Evolutionary conservation across 2,329 filamentous ascomycete genomes (phyloP), one percentile per base, ranked within the genome.

Genomic region (Thelonectria discophora): DNA sequence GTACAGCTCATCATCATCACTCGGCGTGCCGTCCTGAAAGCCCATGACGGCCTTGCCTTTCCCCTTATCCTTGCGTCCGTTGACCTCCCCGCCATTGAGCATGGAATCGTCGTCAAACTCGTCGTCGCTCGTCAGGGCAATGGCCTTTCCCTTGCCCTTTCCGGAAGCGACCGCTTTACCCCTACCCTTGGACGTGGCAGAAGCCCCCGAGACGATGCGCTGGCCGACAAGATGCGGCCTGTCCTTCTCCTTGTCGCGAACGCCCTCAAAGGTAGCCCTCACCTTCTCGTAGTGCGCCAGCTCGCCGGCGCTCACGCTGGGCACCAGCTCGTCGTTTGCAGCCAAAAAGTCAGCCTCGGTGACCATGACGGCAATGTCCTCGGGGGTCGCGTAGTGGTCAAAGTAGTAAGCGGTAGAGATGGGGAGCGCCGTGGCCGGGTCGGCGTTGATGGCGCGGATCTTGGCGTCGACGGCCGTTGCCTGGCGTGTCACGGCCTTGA

Each of bases 401-500:
- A 99, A 99, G 80, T 94, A 99, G 78, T 95, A 94, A 0, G 94
- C 94, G 2, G 94, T 96, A 2, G 91, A 91, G 65, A 97, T 84
- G 81, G 45, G 82, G 79, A 49, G 72, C 39, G 68, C 62, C 6
- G 68, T 72, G n/a, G 68, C 72, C 3, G 75, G 74, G 46, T 77
- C 77, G 2, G 79, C 75, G 70, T 92, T 92, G 75, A 97, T 82
- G 5, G 84, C 82, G 20, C 85, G 85, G 67, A 99, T 91, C 76
- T 95, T 95, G 52, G 86, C 83, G 75, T 99, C 95, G 2, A 98
- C 94, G 2, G 87, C 83, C 1, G 88, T 86, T 2, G 95, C 93
- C 74, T 96, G 92, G 5, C 95, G 88, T 3, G 95, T 99, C 60
- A 99, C 94, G 18, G 95, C 95, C 77, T 99, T 98, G 69, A 99